Evolutionary conservation across 1,284 basidiomycete genomes (phyloP).

Genomic region (Ceratobasidium sp.): DNA sequence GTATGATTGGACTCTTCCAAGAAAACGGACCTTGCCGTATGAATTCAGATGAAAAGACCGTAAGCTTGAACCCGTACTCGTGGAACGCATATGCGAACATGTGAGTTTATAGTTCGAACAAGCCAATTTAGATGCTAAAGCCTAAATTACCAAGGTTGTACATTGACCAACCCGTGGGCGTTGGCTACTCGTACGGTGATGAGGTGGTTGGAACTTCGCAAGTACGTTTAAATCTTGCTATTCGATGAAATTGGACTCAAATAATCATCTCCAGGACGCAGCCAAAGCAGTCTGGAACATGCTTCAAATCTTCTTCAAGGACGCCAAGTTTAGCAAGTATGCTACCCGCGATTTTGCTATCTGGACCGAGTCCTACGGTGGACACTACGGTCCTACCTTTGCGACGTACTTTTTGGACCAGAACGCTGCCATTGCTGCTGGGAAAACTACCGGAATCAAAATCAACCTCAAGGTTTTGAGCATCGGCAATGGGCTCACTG

Average conservation of each 20-base stretch:
- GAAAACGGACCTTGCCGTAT: conserved; percentile 70
- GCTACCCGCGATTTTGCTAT: conserved; percentile 61
- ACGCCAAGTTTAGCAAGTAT: conserved; percentile 64
- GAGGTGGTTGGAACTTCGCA: conserved; percentile 51
- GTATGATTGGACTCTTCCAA: conserved; percentile 50
- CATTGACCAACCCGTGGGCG: conserved; percentile 76
- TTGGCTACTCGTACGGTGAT: conserved; percentile 68
- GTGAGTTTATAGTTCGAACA: conserved; percentile 49
- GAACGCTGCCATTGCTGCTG: conserved; percentile 60
- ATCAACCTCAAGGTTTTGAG: conserved; percentile 69
- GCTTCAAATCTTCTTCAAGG: conserved; percentile 69
- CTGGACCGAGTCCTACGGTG: conserved; percentile 67
- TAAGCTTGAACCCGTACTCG: conserved; percentile 62
- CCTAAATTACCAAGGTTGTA: conserved; percentile 61
- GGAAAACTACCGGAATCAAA: conserved; percentile 55
- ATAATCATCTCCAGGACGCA: conserved; percentile 40
- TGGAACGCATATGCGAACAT: conserved; percentile 75
- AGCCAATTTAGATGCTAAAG: not conserved
- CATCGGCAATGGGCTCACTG: conserved; percentile 69
- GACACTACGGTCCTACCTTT: conserved; percentile 71
- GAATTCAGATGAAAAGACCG: conserved; percentile 60
- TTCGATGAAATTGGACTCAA: too few relatives aligned
- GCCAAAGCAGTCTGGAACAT: conserved; percentile 55
- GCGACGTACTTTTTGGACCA: conserved; percentile 64
- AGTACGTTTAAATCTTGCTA: not conserved